Percentiles rank a stretch among this genome's conserved stretches.
Evolutionary conservation across 208 protist genomes (phyloP).

Genomic region (Trypanosoma avium): DNA sequence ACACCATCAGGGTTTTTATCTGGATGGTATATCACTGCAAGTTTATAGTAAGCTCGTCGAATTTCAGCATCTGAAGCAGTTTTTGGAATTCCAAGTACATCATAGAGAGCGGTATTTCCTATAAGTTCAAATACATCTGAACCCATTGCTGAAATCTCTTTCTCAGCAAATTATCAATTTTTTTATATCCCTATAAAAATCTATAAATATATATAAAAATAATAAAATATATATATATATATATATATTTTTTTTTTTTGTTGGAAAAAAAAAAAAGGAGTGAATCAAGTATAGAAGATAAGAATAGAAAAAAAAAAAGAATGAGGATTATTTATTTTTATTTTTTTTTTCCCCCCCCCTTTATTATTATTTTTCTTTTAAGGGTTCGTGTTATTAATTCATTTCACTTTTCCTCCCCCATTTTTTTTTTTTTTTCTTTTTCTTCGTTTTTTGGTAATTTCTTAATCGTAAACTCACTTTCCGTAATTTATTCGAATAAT

Average conservation of each 20-base stretch:
- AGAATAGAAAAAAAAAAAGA: too few relatives aligned
- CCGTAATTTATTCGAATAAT: neutral
- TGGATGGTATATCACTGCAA: conserved; percentile 88
- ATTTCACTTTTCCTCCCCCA: too few relatives aligned
- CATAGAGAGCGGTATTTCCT: conserved; percentile 75
- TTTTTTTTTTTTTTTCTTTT: too few relatives aligned
- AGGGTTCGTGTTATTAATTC: too few relatives aligned
- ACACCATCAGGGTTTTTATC: conserved; percentile 86
- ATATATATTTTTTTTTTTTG: neutral
- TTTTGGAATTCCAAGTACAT: conserved; percentile 68
- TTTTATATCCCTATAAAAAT: neutral
- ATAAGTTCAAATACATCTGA: conserved; percentile 70
- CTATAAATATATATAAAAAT: neutral
- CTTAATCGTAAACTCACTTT: too few relatives aligned
- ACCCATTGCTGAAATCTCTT: conserved; percentile 21
- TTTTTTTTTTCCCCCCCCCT: neutral
- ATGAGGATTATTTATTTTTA: neutral
- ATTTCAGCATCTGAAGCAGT: conserved; percentile 72
- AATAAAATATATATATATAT: conserved; percentile 8
- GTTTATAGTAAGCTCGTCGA: conserved; percentile 79
- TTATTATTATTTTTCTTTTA: neutral
- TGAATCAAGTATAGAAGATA: neutral
- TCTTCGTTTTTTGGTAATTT: neutral
- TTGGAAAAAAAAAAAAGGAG: neutral
- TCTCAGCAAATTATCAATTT: neutral